Evolutionary conservation across 2,329 filamentous ascomycete genomes (phyloP), one percentile per base, ranked within the genome.

Genomic region (Arthrocladium fulminans): DNA sequence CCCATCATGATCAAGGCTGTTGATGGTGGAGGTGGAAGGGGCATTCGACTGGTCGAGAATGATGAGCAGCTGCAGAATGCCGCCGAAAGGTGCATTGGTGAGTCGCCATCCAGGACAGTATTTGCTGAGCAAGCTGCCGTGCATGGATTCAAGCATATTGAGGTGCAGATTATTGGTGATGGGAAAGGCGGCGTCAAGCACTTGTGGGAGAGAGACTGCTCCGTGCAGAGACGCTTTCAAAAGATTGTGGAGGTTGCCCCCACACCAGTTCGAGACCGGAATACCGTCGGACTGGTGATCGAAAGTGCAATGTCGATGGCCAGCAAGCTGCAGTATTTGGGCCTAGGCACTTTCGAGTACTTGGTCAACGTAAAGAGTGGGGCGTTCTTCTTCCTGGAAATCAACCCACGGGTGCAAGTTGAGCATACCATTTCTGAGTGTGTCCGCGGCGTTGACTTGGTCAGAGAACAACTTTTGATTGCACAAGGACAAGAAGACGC

Each of bases 1-100:
- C 77, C 77, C 0, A 66, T 80, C 37, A 79, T 81, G 74, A 65
- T 82, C 38, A 83, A 83, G 57, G 79, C 79, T n/a, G 74, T 81
- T 2, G 79, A 81, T 59, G 78, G 78, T 1, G 79, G 79, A 12
- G 79, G 78, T 2, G 79, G 79, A 0, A 63, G 77, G 13, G 79
- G 79, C 0, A 81, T 83, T 39, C 69, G 79, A 4, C 63, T 81
- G 1, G 71, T 80, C 5, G 62, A 63, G 1, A 57, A 60, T 19
- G 63, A 69, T 30, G 61, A 63, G 0, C 69, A 73, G 3, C 61
- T 81, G 3, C 63, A 71, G 19, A 65, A 67, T 22, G 62, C 68
- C 5, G 66, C 76, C 2, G 70, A 68, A 40, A 66, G 76, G 51
- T 75, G 76, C 3, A 69, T 75, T 3, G 72, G 73, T 39, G 78